A percentile compares a stretch with the other conserved stretches of the same genome.
Evolutionary conservation across 2,329 filamentous ascomycete species (phyloP).

Genomic region (Lachnellula hyalina): DNA sequence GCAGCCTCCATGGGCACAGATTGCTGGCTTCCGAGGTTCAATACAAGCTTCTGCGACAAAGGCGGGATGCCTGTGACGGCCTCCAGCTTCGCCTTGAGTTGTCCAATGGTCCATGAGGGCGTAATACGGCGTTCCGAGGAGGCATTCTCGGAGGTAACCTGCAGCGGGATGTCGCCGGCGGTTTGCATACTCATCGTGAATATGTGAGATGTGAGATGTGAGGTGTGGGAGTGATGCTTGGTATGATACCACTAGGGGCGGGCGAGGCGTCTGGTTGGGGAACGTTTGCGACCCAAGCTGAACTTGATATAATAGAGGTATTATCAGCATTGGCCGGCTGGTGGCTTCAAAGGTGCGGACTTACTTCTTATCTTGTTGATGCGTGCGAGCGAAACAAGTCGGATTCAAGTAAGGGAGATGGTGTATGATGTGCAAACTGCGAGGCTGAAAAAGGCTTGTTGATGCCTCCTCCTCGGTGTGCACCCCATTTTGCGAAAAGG

Average conservation of each 20-base stretch:
- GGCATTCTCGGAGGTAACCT: constrained; percentile 69
- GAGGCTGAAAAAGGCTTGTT: background rate
- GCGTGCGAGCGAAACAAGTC: background rate
- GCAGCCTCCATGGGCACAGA: constrained; percentile 60
- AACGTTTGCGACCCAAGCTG: background rate
- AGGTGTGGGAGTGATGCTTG: background rate
- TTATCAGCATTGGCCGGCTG: too few species aligned
- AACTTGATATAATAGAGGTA: too few species aligned
- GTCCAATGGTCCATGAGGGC: constrained; percentile 82
- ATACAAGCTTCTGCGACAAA: constrained; percentile 65
- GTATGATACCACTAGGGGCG: background rate
- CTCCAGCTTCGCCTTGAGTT: constrained; percentile 83
- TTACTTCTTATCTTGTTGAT: background rate
- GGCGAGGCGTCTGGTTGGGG: background rate
- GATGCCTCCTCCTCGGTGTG: background rate
- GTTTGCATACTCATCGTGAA: constrained; percentile 31
- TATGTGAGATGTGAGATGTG: background rate
- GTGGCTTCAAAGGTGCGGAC: too few species aligned
- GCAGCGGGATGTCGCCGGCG: constrained; percentile 70
- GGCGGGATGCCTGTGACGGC: constrained; percentile 89
- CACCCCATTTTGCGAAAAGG: background rate
- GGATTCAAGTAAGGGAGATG: background rate
- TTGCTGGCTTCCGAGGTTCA: constrained; percentile 60
- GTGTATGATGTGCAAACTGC: background rate
- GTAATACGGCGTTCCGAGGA: constrained; percentile 86